A percentile compares a stretch with the other conserved stretches of the same genome.
These are phyloP conservation scores for Termitomyces sp. DNA, from an alignment of 768 basidiomycete species.

Conservation along the genomic window DNA sequence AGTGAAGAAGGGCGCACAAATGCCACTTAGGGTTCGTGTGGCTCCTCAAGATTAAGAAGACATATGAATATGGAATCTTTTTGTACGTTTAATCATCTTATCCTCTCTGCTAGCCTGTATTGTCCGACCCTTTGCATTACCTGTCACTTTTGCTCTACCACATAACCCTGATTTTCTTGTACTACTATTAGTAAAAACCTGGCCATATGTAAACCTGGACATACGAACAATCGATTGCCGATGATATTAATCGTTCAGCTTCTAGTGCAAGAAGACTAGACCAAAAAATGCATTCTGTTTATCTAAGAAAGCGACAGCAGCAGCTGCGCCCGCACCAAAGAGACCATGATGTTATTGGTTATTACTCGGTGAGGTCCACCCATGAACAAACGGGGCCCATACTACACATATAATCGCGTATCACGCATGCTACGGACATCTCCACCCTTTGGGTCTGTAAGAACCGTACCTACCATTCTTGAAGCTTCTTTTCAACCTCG, in stretches of 20 bases:
- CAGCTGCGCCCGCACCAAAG: not conserved
- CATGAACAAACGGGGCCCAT: too few species aligned
- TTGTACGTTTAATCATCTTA: not conserved
- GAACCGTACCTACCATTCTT: not conserved
- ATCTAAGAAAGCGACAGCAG: not conserved
- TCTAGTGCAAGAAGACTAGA: constrained; percentile 4
- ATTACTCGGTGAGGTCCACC: too few species aligned
- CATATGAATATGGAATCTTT: not conserved
- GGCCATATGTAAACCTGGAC: not conserved
- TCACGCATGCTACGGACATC: not conserved
- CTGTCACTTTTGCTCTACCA: not conserved
- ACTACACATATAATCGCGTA: not conserved
- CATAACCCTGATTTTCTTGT: not conserved
- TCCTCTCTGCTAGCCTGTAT: not conserved
- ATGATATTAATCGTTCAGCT: not conserved
- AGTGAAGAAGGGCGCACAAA: constrained; percentile 38
- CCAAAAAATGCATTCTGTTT: not conserved
- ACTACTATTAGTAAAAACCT: not conserved
- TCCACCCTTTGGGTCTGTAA: not conserved
- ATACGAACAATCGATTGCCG: not conserved
- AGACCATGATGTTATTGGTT: not conserved
- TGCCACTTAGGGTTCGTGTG: constrained; percentile 38
- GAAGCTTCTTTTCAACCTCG: not conserved
- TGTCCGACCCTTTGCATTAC: not conserved
- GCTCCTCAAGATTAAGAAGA: constrained; percentile 27